Evolutionary conservation across 2,329 filamentous ascomycete species (phyloP).

Genomic region (Fusarium hainanense): DNA sequence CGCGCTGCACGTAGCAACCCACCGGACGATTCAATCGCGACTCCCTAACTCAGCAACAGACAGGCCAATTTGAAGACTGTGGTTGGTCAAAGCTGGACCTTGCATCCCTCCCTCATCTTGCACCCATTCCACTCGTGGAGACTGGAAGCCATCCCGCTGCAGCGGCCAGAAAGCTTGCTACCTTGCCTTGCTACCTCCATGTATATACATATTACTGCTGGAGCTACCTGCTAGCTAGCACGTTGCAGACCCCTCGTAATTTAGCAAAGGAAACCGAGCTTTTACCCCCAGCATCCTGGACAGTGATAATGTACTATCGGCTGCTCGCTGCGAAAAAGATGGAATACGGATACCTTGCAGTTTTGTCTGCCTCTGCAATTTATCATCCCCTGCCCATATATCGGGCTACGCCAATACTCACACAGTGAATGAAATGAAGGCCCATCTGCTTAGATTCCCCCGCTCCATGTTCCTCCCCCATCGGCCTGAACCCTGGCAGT

Average conservation of each 20-base stretch:
- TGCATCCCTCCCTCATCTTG: constrained; percentile 41
- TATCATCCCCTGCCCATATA: constrained; percentile 21
- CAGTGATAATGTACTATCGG: neutral
- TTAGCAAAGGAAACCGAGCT: constrained; percentile 16
- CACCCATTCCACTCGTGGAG: constrained; percentile 40
- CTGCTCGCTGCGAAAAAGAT: neutral
- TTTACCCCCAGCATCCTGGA: constrained; percentile 5
- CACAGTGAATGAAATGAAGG: constrained; percentile 26
- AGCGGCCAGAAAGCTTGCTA: constrained; percentile 30
- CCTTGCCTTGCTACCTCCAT: neutral
- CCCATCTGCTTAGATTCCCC: constrained; percentile 27
- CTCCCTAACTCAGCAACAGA: constrained; percentile 47
- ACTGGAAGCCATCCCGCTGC: constrained; percentile 29
- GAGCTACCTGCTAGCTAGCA: constrained; percentile 28
- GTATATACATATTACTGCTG: neutral
- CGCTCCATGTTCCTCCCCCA: constrained; percentile 39
- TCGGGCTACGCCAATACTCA: neutral
- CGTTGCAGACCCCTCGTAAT: constrained; percentile 21
- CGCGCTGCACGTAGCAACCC: constrained; percentile 38
- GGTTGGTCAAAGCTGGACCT: constrained; percentile 40
- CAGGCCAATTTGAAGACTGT: constrained; percentile 35
- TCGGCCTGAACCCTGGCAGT: constrained; percentile 30
- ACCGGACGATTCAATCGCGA: constrained; percentile 41
- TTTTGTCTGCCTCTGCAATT: constrained; percentile 7
- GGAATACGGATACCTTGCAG: constrained; percentile 20